Evolutionary conservation across 495 filamentous ascomycete genomes (phyloP).

Genomic region (Lichenothelia convexa): DNA sequence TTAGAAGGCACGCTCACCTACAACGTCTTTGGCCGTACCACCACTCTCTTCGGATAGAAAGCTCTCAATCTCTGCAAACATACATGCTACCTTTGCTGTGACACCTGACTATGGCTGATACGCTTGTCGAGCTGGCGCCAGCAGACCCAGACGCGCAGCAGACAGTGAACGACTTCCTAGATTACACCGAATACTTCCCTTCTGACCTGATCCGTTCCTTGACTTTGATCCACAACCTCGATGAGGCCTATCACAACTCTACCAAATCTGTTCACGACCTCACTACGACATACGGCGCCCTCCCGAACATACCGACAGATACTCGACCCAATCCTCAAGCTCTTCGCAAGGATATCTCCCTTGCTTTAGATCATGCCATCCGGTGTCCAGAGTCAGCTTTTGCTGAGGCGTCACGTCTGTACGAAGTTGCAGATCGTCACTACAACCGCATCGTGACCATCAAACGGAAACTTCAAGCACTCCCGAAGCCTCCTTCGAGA

Average conservation of each 20-base stretch:
- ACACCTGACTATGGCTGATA: slow-evolving; percentile 9
- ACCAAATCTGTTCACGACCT: slow-evolving; percentile 53
- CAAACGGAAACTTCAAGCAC: slow-evolving; percentile 58
- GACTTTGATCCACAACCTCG: slow-evolving; percentile 69
- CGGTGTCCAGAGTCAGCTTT: slow-evolving; percentile 58
- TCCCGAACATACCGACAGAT: slow-evolving; percentile 39
- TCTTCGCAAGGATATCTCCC: slow-evolving; percentile 61
- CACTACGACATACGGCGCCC: slow-evolving; percentile 51
- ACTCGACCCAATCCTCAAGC: slow-evolving; percentile 33
- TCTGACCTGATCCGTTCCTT: slow-evolving; percentile 82
- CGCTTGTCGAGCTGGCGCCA: slow-evolving; percentile 14
- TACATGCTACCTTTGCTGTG: no score
- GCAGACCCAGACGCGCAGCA: slow-evolving; percentile 84
- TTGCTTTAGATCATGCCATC: slow-evolving; percentile 52
- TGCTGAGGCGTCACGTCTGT: slow-evolving; percentile 67
- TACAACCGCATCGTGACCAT: slow-evolving; percentile 60
- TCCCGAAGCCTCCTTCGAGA: slow-evolving; percentile 51
- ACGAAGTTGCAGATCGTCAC: slow-evolving; percentile 63
- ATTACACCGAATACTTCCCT: slow-evolving; percentile 88
- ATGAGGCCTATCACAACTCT: slow-evolving; percentile 47
- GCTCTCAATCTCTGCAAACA: no score
- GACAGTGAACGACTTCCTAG: slow-evolving; percentile 85
- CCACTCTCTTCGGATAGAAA: no score
- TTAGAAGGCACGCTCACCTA: no score
- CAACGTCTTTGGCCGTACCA: no score